phyloP scores from a whole-genome alignment of 2,329 filamentous ascomycete species.

The Fusarium sp. region DNA sequence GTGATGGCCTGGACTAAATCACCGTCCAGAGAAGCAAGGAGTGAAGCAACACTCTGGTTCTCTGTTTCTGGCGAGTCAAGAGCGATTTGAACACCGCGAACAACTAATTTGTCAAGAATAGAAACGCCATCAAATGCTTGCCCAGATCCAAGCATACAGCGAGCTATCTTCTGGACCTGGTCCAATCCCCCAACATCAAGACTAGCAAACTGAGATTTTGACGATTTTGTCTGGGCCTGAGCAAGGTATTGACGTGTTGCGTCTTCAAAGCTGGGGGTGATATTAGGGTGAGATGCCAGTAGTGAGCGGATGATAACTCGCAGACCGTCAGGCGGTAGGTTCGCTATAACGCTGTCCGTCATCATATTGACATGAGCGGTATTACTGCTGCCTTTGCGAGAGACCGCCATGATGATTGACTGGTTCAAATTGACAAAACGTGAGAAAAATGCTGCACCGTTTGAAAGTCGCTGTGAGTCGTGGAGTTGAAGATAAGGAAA shows the following conservation, averaged over 20 bases:
- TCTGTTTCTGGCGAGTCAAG: neutral
- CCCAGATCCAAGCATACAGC: neutral
- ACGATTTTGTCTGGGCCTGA: neutral
- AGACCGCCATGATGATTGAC: neutral
- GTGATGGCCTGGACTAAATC: neutral
- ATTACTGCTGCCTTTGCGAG: neutral
- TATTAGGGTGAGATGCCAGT: neutral
- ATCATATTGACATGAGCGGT: slow-evolving; percentile 1
- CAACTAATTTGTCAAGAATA: neutral
- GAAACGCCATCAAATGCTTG: neutral
- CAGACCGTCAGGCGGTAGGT: neutral
- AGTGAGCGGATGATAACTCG: neutral
- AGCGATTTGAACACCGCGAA: neutral
- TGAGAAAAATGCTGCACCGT: rapidly evolving
- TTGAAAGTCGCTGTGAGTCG: rapidly evolving
- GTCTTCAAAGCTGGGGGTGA: neutral
- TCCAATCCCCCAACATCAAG: neutral
- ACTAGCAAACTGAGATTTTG: rapidly evolving
- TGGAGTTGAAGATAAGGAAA: neutral
- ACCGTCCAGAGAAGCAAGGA: neutral
- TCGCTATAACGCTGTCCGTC: neutral
- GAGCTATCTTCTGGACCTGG: neutral
- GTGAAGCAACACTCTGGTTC: rapidly evolving
- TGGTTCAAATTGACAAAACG: rapidly evolving
- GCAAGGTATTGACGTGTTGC: neutral